A percentile compares a stretch with the other conserved stretches of the same genome.
Conservation (phyloP, 73 alveolate genomes). For the Stentor roeselii region DNA sequence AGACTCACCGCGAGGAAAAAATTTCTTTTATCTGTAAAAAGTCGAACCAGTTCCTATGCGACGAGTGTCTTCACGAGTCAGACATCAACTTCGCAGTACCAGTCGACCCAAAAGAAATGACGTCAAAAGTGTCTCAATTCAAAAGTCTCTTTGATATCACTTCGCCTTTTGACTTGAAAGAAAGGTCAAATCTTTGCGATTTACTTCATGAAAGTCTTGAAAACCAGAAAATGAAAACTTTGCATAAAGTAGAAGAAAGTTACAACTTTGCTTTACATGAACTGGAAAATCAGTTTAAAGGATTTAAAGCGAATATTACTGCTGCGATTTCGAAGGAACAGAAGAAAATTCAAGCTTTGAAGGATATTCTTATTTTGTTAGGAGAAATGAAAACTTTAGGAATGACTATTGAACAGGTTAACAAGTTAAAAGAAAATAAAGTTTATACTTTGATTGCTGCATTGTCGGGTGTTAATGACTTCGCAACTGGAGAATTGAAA, state of each 20-base stretch:
- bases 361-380: background rate
- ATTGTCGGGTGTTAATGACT: background rate
- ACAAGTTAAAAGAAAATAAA: background rate
- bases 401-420: too few relatives aligned
- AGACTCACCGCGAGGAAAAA: background rate
- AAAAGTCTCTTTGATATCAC: background rate
- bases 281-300: background rate
- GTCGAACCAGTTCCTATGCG: background rate
- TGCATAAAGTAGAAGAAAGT: background rate
- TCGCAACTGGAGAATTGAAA: background rate
- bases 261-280: background rate
- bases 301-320: background rate
- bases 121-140: background rate
- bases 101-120: background rate
- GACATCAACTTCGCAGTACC: background rate
- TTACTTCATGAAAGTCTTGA: background rate
- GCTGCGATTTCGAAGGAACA: background rate
- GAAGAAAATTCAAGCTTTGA: background rate
- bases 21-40: background rate
- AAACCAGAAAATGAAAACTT: background rate
- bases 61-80: background rate
- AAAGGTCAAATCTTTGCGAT: background rate
- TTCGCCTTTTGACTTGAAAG: background rate
- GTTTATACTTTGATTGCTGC: background rate
- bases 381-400: background rate